Evolutionary conservation across 306 rosid genomes (phyloP), one percentile per base, ranked within the genome.

Genomic region (Ammopiptanthus mongolicus): DNA sequence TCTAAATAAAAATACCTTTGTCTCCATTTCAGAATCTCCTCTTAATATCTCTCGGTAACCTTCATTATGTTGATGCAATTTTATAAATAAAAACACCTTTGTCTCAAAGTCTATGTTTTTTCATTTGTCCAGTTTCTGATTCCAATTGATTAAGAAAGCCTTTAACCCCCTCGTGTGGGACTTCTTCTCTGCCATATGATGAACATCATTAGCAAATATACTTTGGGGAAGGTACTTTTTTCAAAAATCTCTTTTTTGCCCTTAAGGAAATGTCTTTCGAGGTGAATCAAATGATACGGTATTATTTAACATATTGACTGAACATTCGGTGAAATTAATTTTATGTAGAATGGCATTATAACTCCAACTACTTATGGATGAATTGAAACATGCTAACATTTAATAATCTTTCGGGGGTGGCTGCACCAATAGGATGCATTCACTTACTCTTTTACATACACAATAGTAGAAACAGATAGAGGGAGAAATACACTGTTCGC

Each of bases 401-500:
- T 65, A 15, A 46, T 31, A 8, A 15, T 14, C 58, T 63, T 31
- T 0, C 7, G 36, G n/a, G 25, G 39, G 76, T 59, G 69, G 36
- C 37, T 65, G 44, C 66, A 58, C 59, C 65, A 67, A 36, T 56
- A 31, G 55, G 47, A 79, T 44, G 44, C 31, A 33, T 71, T 42
- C 29, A 51, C 51, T 41, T 28, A 21, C 0, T 14, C 41, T 59
- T 58, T 42, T 25, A 34, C 64, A 46, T 39, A 58, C 15, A 58
- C 2, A 14, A 21, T 57, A 8, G 36, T 36, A 52, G 51, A 62
- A 62, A 36, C 8, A 59, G 11, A 65, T 31, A 68, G 6, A 31
- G 11, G n/a, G 22, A 15, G 15, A 88, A 88, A 83, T 83, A 88
- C 37, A 88, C 91, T 15, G 89, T 83, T 51, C 86, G 76, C 81